These are phyloP conservation scores for Pseudozyma pruni DNA, from an alignment of 1,284 basidiomycete genomes.

Conservation along the genomic window DNA sequence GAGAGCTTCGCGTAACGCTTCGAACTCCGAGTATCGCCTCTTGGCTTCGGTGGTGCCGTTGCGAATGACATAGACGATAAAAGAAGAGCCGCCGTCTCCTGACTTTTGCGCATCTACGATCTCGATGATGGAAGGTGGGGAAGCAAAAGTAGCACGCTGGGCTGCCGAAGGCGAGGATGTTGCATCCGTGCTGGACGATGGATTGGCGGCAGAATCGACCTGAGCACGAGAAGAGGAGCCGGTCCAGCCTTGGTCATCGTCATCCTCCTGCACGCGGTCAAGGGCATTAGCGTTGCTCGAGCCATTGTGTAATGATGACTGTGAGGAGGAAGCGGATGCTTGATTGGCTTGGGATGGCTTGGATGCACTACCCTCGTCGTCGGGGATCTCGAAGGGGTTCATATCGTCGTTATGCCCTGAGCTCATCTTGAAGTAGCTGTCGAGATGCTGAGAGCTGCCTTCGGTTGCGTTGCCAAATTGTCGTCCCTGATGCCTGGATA, in stretches of 20 bases:
- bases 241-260: conserved; percentile 40
- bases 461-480: no score
- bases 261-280: conserved; percentile 16
- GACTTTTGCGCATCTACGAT: conserved; percentile 92
- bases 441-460: not conserved
- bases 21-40: conserved; percentile 96
- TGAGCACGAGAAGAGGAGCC: conserved; percentile 35
- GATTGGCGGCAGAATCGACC: conserved; percentile 4
- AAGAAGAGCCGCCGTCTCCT: conserved; percentile 79
- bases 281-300: not conserved
- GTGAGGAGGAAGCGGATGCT: conserved; percentile 18
- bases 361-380: conserved; percentile 24
- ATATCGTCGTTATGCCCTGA: conserved; percentile 19
- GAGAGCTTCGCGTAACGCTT: conserved; percentile 86
- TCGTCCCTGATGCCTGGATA: no score
- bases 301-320: conserved; percentile 14
- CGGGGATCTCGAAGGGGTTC: conserved; percentile 51
- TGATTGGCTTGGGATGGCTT: conserved; percentile 8
- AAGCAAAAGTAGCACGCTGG: conserved; percentile 29
- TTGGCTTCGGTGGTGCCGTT: conserved; percentile 85
- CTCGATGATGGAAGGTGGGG: conserved; percentile 43
- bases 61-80: conserved; percentile 92
- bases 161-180: conserved; percentile 16
- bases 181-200: not conserved
- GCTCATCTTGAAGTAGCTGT: conserved; percentile 24